phyloP scores from a whole-genome alignment of 768 basidiomycete genomes.

The Pisolithus microcarpus region DNA sequence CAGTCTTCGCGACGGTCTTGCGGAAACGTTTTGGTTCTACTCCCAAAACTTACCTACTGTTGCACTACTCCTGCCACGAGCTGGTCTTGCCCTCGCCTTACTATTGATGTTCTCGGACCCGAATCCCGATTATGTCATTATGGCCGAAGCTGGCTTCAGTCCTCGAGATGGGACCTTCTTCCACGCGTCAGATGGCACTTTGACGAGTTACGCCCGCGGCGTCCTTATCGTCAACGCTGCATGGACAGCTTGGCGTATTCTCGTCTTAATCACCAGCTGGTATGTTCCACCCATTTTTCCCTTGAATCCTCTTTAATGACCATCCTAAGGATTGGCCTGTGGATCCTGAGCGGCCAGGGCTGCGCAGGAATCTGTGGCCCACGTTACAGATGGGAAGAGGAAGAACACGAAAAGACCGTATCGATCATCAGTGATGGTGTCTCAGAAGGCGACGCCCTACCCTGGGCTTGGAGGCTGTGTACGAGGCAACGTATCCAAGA shows the following conservation, averaged over 20 bases:
- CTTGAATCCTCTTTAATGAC: background rate
- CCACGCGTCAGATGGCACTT: slow-evolving; percentile 48
- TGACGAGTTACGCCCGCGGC: slow-evolving; percentile 73
- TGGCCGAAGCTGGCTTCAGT: slow-evolving; percentile 41
- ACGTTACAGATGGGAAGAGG: slow-evolving; percentile 78
- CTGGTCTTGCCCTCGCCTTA: slow-evolving; percentile 65
- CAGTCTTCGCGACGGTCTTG: slow-evolving; percentile 49
- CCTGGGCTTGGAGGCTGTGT: slow-evolving; percentile 75
- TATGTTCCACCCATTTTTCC: slow-evolving; percentile 15
- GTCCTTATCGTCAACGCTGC: slow-evolving; percentile 73
- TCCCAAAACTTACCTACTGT: slow-evolving; percentile 83
- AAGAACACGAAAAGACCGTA: slow-evolving; percentile 54
- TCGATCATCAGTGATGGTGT: slow-evolving; percentile 41
- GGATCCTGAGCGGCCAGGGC: slow-evolving; percentile 68
- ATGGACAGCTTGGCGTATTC: slow-evolving; percentile 71
- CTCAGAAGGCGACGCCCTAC: slow-evolving; percentile 43
- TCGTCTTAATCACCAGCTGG: slow-evolving; percentile 69
- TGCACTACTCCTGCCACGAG: slow-evolving; percentile 75
- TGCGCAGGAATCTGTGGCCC: slow-evolving; percentile 83
- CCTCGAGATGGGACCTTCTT: slow-evolving; percentile 74
- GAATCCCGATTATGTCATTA: slow-evolving; percentile 38
- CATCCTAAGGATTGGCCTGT: slow-evolving; percentile 58
- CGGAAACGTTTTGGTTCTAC: slow-evolving; percentile 81
- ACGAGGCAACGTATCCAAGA: slow-evolving; percentile 68
- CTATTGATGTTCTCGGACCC: slow-evolving; percentile 58